These are phyloP conservation scores for Acer yangbiense DNA, from an alignment of 345 rosid species.

Conservation along the genomic window DNA sequence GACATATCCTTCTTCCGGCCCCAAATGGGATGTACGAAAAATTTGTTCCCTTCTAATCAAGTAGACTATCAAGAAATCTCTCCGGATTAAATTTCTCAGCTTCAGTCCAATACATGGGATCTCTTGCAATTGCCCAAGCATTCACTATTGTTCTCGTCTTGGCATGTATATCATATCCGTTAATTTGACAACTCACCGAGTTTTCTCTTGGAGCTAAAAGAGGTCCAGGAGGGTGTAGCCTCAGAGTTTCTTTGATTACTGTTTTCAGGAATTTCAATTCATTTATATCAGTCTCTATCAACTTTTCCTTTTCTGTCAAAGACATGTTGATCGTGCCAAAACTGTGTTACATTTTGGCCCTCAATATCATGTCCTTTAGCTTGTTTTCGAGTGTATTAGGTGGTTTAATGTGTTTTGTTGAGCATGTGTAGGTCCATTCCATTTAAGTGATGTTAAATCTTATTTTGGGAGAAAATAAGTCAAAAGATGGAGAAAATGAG, in stretches of 20 bases:
- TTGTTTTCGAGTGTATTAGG: too few species aligned
- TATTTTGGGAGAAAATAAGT: too few species aligned
- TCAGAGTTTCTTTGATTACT: conserved; percentile 20
- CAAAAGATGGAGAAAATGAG: too few species aligned
- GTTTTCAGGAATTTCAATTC: conserved; percentile 18
- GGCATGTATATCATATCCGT: conserved; percentile 17
- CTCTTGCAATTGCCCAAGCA: conserved; percentile 24
- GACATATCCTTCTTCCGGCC: conserved; percentile 26
- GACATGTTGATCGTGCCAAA: too few species aligned
- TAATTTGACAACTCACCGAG: not conserved
- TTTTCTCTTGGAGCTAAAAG: conserved; percentile 12
- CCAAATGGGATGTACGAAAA: conserved; percentile 29
- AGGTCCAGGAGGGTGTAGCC: conserved; percentile 17
- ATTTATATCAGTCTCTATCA: conserved; percentile 10
- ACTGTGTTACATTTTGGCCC: too few species aligned
- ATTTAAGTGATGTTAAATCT: too few species aligned
- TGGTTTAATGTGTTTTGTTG: too few species aligned
- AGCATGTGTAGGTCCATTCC: too few species aligned
- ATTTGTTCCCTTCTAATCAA: conserved; percentile 15
- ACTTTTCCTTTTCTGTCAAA: conserved; percentile 8
- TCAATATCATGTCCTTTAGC: too few species aligned
- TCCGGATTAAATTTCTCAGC: conserved; percentile 10
- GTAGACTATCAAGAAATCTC: conserved; percentile 14
- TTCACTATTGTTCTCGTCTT: conserved; percentile 21
- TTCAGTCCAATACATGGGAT: conserved; percentile 15